Base-by-base conservation (phyloP, 371 early-diverging fungal species). In the Chytridium lagenaria region DNA sequence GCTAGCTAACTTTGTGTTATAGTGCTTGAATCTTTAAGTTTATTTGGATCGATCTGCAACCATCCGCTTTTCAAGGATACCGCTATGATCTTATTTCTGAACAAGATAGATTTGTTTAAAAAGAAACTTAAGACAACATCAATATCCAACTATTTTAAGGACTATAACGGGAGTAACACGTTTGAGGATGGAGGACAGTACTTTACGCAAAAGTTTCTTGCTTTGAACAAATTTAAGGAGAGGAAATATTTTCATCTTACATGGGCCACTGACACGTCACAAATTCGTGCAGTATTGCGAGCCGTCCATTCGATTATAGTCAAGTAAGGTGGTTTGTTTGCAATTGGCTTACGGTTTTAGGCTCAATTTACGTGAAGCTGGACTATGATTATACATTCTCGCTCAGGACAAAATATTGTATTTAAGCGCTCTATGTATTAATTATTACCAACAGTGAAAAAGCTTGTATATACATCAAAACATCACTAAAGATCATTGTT, bases 191-290 rank as follows among this genome's bases (percentile, higher is more conserved):
- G 93, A 0, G 91, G 91, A 64, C 91, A 94, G 71, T 98, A 91
- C 80, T 90, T 98, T 75, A 84, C 92, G 37, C 87, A 90, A 73
- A 91, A 92, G 52, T 96, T 96, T 79, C 88, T 94, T 39, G 85
- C 88, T 33, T 80, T 96, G 51, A 96, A 81, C 65, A 77, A 77
- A 57, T 63, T 64, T 40, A 69, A 50, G n/a, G 69, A 73, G 22
- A 74, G 71, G 67, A 73, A 77, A 52, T 80, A 80, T 69, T 63
- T 94, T 59, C 95, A 95, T 82, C 92, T 93, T 74, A 97, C 97
- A 5, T 96, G 95, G 76, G 97, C 97, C 2, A 97, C 97, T 2
- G 97, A 97, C 83, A 95, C 97, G 16, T 88, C 86, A 50, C 95
- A 97, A 82, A 94, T 97, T 74, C 91, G 92, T 51, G 65, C 66